Evolutionary conservation across 352 stramenopile genomes (phyloP).

Genomic region (Phytophthora ohioensis): DNA sequence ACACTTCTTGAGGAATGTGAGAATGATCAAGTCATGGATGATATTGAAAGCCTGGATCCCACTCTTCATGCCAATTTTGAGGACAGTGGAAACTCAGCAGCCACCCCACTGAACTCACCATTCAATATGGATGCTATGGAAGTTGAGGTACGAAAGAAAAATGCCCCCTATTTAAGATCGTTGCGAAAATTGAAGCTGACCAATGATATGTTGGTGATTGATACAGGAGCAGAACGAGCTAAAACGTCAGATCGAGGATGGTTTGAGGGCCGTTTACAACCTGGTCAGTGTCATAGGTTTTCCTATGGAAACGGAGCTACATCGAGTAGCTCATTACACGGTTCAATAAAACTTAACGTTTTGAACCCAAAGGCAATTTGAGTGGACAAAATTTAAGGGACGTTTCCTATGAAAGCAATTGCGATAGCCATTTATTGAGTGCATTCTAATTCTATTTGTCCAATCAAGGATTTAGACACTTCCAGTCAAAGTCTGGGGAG

Average conservation of each 20-base stretch:
- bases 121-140: not conserved
- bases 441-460: not conserved
- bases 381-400: not conserved
- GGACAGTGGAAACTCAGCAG: too few relatives aligned
- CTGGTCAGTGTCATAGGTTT: not conserved
- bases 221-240: not conserved
- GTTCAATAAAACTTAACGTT: not conserved
- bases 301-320: not conserved
- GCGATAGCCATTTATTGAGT: slow-evolving; percentile 10
- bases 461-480: not conserved
- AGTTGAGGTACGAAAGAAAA: not conserved
- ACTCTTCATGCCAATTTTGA: too few relatives aligned
- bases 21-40: too few relatives aligned
- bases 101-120: too few relatives aligned
- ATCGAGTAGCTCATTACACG: not conserved
- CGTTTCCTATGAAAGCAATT: not conserved
- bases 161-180: too few relatives aligned
- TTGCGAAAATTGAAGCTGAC: too few relatives aligned
- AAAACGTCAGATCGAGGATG: not conserved
- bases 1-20: too few relatives aligned
- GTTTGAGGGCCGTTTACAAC: not conserved
- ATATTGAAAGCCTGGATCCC: too few relatives aligned
- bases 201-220: slow-evolving; percentile 2
- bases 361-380: not conserved
- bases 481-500: slow-evolving; percentile 1